These are phyloP conservation scores for Pachyrhizus erosus DNA, from an alignment of 306 rosid genomes.

Conservation along the genomic window DNA sequence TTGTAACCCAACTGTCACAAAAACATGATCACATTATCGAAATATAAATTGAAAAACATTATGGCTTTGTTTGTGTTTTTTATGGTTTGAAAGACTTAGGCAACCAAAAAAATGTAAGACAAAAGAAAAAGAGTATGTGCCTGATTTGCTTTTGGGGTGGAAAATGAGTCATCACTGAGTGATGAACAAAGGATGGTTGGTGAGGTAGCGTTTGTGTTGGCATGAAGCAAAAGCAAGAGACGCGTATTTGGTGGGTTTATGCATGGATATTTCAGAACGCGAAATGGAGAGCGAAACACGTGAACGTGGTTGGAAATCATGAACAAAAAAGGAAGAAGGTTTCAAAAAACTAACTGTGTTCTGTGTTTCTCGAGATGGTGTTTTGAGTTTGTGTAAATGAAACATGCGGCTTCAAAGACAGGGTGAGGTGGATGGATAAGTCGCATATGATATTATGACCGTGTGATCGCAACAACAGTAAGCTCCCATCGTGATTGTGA, in stretches of 20 bases:
- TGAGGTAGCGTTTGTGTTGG: conserved; percentile 40
- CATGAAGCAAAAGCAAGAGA: conserved; percentile 48
- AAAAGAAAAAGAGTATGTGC: conserved; percentile 16
- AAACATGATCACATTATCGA: conserved; percentile 24
- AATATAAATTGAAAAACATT: background rate
- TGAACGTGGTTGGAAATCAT: conserved; percentile 51
- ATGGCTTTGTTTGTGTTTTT: background rate
- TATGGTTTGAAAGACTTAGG: background rate
- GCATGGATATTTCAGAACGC: conserved; percentile 47
- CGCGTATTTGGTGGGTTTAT: conserved; percentile 33
- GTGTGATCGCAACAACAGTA: no score
- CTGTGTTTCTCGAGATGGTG: background rate
- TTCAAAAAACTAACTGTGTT: background rate
- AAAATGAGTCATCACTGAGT: conserved; percentile 55
- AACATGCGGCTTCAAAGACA: conserved; percentile 31
- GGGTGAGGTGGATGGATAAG: background rate
- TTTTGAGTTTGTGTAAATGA: background rate
- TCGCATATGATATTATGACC: no score
- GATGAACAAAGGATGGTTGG: conserved; percentile 55
- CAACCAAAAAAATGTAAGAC: background rate
- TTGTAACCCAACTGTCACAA: conserved; percentile 67
- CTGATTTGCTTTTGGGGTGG: conserved; percentile 58
- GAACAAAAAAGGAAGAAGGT: background rate
- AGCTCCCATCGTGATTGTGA: no score
- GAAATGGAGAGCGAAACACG: conserved; percentile 52